A percentile compares a stretch with the other conserved stretches of the same genome.
Conservation (phyloP, 306 rosid species). For the Rosa chinensis region DNA sequence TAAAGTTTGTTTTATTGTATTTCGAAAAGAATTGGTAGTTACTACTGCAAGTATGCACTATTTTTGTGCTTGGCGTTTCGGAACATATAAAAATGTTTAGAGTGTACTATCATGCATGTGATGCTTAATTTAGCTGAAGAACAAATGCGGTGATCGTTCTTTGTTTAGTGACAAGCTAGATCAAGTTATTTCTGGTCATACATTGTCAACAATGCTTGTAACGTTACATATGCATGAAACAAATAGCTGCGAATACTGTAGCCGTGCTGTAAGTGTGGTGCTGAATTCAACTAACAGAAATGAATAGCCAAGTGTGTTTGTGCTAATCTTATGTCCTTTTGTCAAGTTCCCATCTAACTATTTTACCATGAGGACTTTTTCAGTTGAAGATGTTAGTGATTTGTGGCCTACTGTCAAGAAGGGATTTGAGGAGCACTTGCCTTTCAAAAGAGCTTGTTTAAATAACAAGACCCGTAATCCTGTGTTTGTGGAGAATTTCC, state of each 20-base stretch:
- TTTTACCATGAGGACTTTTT: constrained; percentile 21
- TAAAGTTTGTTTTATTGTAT: neutral
- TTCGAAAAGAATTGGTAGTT: neutral
- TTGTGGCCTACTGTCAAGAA: constrained; percentile 90
- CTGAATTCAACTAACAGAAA: neutral
- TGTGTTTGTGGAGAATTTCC: constrained; percentile 61
- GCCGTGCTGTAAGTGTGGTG: neutral
- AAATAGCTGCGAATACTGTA: too few species aligned
- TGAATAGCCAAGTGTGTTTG: neutral
- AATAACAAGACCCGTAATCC: constrained; percentile 95
- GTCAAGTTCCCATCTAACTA: constrained; percentile 14
- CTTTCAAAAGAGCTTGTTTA: constrained; percentile 73
- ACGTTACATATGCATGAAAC: neutral
- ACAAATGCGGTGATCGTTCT: neutral
- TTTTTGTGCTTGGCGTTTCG: neutral
- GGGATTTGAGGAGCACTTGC: constrained; percentile 77
- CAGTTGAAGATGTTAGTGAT: constrained; percentile 99
- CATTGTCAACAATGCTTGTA: neutral
- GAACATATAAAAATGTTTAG: neutral
- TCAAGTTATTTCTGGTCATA: neutral
- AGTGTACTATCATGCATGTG: neutral
- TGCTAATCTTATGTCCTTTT: constrained; percentile 16
- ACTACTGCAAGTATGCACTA: neutral
- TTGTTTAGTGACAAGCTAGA: neutral
- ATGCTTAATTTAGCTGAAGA: neutral